Percentiles rank a stretch among this genome's conserved stretches.
Conservation (phyloP, 1,139 yeast species). For the Kluyveromyces sp. region DNA sequence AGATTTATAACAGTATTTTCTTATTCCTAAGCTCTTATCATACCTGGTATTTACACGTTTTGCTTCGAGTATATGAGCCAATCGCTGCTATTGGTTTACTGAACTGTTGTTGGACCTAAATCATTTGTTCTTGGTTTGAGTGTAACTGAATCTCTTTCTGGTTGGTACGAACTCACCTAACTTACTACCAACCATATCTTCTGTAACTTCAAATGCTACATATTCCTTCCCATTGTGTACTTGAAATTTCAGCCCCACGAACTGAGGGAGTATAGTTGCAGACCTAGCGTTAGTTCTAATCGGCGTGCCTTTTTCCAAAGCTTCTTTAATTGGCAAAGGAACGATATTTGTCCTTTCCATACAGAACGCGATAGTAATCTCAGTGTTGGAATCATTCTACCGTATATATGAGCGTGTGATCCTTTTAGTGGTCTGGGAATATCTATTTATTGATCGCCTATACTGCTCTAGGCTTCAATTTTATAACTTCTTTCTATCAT, state of each 20-base stretch:
- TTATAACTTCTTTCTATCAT: neutral
- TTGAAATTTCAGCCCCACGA: conserved; percentile 89
- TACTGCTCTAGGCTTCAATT: neutral
- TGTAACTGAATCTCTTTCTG: conserved; percentile 76
- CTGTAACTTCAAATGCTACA: conserved; percentile 78
- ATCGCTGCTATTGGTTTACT: no score
- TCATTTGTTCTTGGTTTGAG: conserved; percentile 43
- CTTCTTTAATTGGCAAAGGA: conserved; percentile 84
- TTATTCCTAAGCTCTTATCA: no score
- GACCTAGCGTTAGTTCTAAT: conserved; percentile 91
- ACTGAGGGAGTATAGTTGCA: conserved; percentile 90
- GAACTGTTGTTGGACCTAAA: neutral
- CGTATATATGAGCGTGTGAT: neutral
- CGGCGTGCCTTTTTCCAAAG: conserved; percentile 71
- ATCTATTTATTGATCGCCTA: no score
- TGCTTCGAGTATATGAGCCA: no score
- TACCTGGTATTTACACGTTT: no score
- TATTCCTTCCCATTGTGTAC: conserved; percentile 95
- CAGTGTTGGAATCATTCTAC: conserved; percentile 14
- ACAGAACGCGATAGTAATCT: conserved; percentile 27
- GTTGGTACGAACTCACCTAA: conserved; percentile 95
- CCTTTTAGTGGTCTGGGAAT: no score
- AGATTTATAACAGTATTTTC: no score
- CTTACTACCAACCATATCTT: conserved; percentile 97
- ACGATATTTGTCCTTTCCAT: conserved; percentile 73